Conservation (phyloP, 805 yeast species). For the Debaryomyces tyrocola region DNA sequence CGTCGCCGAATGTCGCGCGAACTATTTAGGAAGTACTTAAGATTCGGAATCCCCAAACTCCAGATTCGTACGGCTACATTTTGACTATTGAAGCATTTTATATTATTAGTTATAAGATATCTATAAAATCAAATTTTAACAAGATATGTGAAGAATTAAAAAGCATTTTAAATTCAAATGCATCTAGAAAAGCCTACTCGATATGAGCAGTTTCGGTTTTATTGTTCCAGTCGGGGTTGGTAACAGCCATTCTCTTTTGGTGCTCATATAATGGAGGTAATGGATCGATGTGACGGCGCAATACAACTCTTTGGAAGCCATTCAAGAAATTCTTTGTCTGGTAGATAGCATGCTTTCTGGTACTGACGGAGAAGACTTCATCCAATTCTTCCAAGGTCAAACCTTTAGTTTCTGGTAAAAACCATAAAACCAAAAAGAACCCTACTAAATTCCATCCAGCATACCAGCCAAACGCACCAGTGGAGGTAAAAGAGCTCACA, state of each 20-base stretch:
- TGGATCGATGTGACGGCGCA: slow-evolving; percentile 45
- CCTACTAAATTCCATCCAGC: slow-evolving; percentile 82
- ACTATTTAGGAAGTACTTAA: no score
- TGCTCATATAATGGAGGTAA: slow-evolving; percentile 57
- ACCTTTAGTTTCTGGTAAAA: slow-evolving; percentile 67
- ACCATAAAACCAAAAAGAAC: slow-evolving; percentile 67
- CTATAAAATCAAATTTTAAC: no score
- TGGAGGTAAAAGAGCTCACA: slow-evolving; percentile 63
- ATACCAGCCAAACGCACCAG: slow-evolving; percentile 87
- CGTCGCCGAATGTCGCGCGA: no score
- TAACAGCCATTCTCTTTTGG: slow-evolving; percentile 56
- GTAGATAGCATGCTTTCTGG: slow-evolving; percentile 51
- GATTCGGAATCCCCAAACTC: no score
- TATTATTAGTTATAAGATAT: no score
- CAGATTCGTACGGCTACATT: no score
- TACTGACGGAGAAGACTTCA: slow-evolving; percentile 66
- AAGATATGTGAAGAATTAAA: no score
- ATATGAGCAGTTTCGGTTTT: slow-evolving; percentile 54
- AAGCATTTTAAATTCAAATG: no score
- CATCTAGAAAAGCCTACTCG: slow-evolving; percentile 29
- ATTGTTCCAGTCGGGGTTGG: slow-evolving; percentile 62
- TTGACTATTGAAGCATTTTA: no score
- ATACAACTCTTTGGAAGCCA: slow-evolving; percentile 46
- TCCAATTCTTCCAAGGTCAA: slow-evolving; percentile 77
- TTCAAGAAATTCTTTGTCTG: slow-evolving; percentile 35